Evolutionary conservation across 768 basidiomycete genomes (phyloP).

Genomic region (Trametes sanguinea): DNA sequence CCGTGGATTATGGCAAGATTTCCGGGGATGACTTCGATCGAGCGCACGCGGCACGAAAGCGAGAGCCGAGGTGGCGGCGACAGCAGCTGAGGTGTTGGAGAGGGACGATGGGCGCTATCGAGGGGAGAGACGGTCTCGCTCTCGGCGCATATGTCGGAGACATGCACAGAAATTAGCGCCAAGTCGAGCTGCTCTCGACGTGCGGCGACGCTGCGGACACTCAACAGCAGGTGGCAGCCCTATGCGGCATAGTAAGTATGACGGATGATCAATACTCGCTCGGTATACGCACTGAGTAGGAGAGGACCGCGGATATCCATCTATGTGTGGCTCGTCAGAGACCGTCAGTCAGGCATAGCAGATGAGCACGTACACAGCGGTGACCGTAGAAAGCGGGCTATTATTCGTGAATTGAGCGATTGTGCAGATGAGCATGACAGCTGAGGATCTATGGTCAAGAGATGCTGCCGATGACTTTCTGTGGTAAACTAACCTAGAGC

Average conservation of each 20-base stretch:
- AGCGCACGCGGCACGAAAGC: not conserved
- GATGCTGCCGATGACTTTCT: no score
- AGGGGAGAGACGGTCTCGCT: not conserved
- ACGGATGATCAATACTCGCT: not conserved
- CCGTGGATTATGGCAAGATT: not conserved
- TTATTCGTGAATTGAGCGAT: not conserved
- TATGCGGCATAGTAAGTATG: not conserved
- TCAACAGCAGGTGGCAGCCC: conserved; percentile 27
- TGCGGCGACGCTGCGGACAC: conserved; percentile 23
- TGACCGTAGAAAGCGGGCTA: not conserved
- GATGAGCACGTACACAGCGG: conserved; percentile 9
- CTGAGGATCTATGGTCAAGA: not conserved
- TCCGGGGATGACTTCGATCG: conserved; percentile 8
- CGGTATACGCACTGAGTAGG: conserved; percentile 21
- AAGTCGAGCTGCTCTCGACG: conserved; percentile 15
- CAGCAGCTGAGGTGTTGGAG: not conserved
- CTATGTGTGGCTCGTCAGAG: not conserved
- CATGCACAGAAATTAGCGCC: conserved; percentile 1
- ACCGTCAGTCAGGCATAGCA: not conserved
- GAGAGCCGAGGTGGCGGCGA: not conserved
- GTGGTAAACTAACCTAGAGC: conserved; percentile 7
- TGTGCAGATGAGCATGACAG: conserved; percentile 13
- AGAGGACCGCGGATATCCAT: conserved; percentile 25
- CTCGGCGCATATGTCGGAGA: not conserved
- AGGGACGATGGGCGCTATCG: not conserved